phyloP scores from a whole-genome alignment of 2,329 filamentous ascomycete species.

The Periglandula ipomoeae region DNA sequence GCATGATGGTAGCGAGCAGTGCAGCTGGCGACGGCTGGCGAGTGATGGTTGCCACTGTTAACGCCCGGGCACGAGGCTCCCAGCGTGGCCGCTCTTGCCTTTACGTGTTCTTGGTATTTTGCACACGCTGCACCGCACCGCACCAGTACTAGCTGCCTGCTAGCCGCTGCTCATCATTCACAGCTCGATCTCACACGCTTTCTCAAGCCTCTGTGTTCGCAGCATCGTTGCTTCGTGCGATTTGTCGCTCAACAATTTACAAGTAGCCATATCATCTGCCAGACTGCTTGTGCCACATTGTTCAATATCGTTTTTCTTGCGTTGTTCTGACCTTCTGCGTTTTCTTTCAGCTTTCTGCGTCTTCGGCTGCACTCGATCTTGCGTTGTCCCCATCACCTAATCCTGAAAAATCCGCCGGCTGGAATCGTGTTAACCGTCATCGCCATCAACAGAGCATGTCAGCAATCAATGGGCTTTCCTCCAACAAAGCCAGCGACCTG shows the following conservation, averaged over 20 bases:
- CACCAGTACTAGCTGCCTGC: too few relatives aligned
- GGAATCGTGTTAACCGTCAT: conserved; percentile 55
- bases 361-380: conserved; percentile 72
- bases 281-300: conserved; percentile 2
- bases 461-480: conserved; percentile 32
- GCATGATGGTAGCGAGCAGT: background rate
- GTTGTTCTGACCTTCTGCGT: conserved; percentile 21
- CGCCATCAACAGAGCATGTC: conserved; percentile 55
- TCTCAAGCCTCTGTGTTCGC: background rate
- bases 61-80: background rate
- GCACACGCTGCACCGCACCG: background rate
- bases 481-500: conserved; percentile 34
- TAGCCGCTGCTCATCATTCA: too few relatives aligned
- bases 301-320: conserved; percentile 13
- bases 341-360: conserved; percentile 60
- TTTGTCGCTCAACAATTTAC: background rate
- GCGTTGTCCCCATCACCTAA: conserved; percentile 60
- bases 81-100: background rate
- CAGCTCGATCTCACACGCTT: too few relatives aligned
- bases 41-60: background rate
- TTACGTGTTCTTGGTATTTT: background rate
- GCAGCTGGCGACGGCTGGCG: conserved; percentile 3
- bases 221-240: background rate
- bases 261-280: background rate
- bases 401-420: conserved; percentile 46